Base-by-base conservation (phyloP, 1,284 basidiomycete species). In the Cryptococcus neoformans region DNA sequence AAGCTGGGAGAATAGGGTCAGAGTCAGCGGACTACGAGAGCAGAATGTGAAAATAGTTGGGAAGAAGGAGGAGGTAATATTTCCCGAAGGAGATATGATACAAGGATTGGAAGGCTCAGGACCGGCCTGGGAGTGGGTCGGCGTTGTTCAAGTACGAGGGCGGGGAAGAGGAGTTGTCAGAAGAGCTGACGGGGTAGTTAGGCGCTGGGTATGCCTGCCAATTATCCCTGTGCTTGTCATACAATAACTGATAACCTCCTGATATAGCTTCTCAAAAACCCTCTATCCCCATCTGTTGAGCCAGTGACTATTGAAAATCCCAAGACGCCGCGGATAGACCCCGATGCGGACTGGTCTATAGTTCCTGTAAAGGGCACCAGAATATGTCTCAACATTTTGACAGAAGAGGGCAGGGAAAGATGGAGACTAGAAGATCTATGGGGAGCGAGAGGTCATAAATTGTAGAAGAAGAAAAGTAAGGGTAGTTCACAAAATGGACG, bases 301-400 rank as follows among this genome's bases (percentile, higher is more conserved):
- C 46, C 47, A 14, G 21, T 48, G 5, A 52, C 56, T 28, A 37
- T 50, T 10, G 40, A 38, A 17, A 51, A 61, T 39, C 59, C 59
- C 7, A 61, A 58, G 40, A 54, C 55, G 34, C 59, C 59, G 2
- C 53, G 59, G 6, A 61, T 61, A 53, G 44, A 55, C 17, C 59
- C 59, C 8, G 67, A 68, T 28, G 60, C 67, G 11, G 69, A 70
- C 42, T 70, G 69, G 69, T 57, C 62, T 14, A 56, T 70, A 17
- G 54, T 70, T 1, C 60, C 60, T 6, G 38, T 70, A 17, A 49
- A 55, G 48, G 62, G n/a, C 7, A 58, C 49, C 28, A 51, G 53
- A 48, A 53, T 50, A 16, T 62, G 52, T 64, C 49, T 70, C 46
- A 70, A 70, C 51, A 51, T 70, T 7, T 60, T 70, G 42, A 70